A percentile compares a stretch with the other conserved stretches of the same genome.
These are phyloP conservation scores for Ceratocystis albifundus DNA, from an alignment of 2,329 filamentous ascomycete genomes.

Conservation along the genomic window DNA sequence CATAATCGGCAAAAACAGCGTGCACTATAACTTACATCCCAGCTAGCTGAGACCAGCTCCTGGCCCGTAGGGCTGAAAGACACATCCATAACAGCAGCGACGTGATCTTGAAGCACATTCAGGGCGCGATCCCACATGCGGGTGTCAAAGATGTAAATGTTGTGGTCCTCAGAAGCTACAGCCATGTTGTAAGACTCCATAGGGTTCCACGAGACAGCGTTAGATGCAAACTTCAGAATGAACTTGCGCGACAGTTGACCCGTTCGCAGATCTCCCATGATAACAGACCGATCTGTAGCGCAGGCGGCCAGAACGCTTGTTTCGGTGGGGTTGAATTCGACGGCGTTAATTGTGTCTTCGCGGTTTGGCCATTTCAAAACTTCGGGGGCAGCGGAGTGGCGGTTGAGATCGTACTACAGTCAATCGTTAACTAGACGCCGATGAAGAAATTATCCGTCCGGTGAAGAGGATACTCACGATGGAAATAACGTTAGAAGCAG, in stretches of 20 bases:
- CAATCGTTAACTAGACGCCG: neutral
- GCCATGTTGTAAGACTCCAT: conserved; percentile 96
- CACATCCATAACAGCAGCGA: conserved; percentile 86
- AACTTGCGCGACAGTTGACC: conserved; percentile 71
- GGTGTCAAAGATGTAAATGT: conserved; percentile 81
- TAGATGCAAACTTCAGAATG: conserved; percentile 69
- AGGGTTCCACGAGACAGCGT: conserved; percentile 83
- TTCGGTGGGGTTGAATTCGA: conserved; percentile 88
- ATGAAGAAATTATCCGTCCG: neutral
- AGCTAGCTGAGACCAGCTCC: conserved; percentile 80
- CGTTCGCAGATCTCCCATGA: conserved; percentile 87
- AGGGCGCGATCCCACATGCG: conserved; percentile 76
- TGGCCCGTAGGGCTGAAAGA: conserved; percentile 92
- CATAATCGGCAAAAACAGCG: conserved; percentile 44
- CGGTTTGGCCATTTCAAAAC: conserved; percentile 77
- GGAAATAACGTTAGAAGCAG: conserved; percentile 63
- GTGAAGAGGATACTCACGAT: conserved; percentile 34
- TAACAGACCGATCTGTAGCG: conserved; percentile 72
- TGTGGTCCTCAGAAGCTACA: conserved; percentile 88
- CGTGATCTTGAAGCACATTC: conserved; percentile 83
- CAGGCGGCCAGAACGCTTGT: conserved; percentile 80
- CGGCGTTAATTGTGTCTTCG: conserved; percentile 77
- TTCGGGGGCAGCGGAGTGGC: conserved; percentile 69
- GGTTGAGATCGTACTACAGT: conserved; percentile 60
- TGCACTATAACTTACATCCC: conserved; percentile 37